Conservation (phyloP, 78 protist species). For the Dictyostelium citrinum region DNA sequence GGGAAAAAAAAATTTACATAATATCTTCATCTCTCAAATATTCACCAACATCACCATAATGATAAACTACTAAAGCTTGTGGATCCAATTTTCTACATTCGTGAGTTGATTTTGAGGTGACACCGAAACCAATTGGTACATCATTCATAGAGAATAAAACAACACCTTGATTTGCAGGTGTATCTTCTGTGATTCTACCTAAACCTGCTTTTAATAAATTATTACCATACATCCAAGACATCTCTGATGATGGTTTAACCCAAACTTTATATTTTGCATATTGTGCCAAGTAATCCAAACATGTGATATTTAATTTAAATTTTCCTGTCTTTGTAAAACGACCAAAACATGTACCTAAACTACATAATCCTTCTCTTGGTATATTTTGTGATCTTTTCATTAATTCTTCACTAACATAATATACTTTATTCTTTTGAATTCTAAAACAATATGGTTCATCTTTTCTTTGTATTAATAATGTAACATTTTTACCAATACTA, state of each 20-base stretch:
- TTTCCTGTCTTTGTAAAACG: slow-evolving; percentile 96
- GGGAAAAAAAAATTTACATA: background rate
- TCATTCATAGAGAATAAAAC: slow-evolving; percentile 96
- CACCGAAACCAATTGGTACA: slow-evolving; percentile 98
- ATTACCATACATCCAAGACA: slow-evolving; percentile 98
- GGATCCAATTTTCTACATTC: slow-evolving; percentile 93
- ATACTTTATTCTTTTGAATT: slow-evolving; percentile 96
- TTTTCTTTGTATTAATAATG: slow-evolving; percentile 93
- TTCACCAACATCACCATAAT: slow-evolving; percentile 98
- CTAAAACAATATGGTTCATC: slow-evolving; percentile 98
- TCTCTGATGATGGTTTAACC: slow-evolving; percentile 97
- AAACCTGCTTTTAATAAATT: slow-evolving; percentile 98
- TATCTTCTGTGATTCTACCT: slow-evolving; percentile 98
- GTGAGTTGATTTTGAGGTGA: slow-evolving; percentile 88
- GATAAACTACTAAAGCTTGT: slow-evolving; percentile 92
- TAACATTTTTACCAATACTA: slow-evolving; percentile 97
- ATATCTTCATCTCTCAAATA: slow-evolving; percentile 95
- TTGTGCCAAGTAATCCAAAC: slow-evolving; percentile 96
- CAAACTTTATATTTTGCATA: slow-evolving; percentile 97
- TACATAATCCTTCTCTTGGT: slow-evolving; percentile 85
- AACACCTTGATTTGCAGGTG: slow-evolving; percentile 96
- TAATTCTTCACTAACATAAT: slow-evolving; percentile 85
- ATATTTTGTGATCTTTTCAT: slow-evolving; percentile 72
- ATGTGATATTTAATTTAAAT: slow-evolving; percentile 97
- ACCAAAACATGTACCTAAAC: slow-evolving; percentile 98